phyloP scores from a whole-genome alignment of 1,139 yeast species.

The Pichia sp. region DNA sequence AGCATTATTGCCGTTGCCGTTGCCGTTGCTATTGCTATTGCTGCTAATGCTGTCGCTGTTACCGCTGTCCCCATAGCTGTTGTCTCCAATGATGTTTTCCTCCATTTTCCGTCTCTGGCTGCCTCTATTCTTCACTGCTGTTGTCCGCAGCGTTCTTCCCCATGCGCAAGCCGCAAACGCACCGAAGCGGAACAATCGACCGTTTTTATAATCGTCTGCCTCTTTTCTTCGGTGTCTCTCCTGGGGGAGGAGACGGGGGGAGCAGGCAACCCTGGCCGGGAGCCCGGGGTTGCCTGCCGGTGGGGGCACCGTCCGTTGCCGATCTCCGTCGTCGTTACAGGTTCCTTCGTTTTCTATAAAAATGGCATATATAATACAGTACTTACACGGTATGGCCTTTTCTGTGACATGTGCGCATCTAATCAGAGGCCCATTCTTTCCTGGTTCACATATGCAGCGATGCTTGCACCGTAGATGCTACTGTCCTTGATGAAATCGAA shows the following conservation, averaged over 20 bases:
- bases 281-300: not conserved
- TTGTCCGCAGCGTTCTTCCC: not conserved
- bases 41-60: not conserved
- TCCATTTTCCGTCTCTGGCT: not conserved
- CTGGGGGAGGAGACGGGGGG: too few relatives aligned
- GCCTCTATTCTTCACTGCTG: not conserved
- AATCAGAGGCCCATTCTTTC: not conserved
- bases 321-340: not conserved
- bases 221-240: too few relatives aligned
- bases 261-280: too few relatives aligned
- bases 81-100: not conserved
- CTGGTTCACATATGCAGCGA: conserved; percentile 13
- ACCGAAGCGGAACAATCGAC: not conserved
- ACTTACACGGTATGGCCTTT: not conserved
- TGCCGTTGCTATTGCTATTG: not conserved
- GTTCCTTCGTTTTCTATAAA: not conserved
- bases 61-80: not conserved
- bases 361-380: not conserved
- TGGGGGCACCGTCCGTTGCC: not conserved
- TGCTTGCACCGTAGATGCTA: conserved; percentile 17
- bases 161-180: not conserved
- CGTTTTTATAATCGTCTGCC: not conserved
- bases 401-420: not conserved
- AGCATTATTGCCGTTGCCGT: not conserved
- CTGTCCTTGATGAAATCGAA: conserved; percentile 15